These are phyloP conservation scores for Fusarium vanettenii DNA, from an alignment of 2,329 filamentous ascomycete genomes.

Conservation along the genomic window DNA sequence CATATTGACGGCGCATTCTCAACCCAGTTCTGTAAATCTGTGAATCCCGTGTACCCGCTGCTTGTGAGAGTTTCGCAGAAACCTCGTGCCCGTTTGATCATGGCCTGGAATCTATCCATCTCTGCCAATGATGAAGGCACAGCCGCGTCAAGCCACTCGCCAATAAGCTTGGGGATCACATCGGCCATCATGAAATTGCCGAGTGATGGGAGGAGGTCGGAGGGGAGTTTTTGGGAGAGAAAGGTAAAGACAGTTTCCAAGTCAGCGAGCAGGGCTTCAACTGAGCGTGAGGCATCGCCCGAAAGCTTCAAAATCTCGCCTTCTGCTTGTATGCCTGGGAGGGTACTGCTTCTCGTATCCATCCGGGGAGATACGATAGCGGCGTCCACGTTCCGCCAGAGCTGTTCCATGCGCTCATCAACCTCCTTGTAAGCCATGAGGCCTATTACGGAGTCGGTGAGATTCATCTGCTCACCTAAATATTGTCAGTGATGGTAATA, in stretches of 20 bases:
- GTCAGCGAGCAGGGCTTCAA: slow-evolving; percentile 65
- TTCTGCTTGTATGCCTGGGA: slow-evolving; percentile 56
- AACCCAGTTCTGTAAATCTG: slow-evolving; percentile 82
- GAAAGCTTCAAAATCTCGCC: slow-evolving; percentile 56
- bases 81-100: slow-evolving; percentile 70
- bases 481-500: slow-evolving; percentile 26
- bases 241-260: slow-evolving; percentile 64
- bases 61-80: slow-evolving; percentile 74
- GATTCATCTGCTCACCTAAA: slow-evolving; percentile 63
- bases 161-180: slow-evolving; percentile 75
- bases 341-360: slow-evolving; percentile 47
- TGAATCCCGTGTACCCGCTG: slow-evolving; percentile 71
- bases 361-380: slow-evolving; percentile 71
- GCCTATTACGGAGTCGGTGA: slow-evolving; percentile 65
- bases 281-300: slow-evolving; percentile 57
- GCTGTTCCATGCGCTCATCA: slow-evolving; percentile 66
- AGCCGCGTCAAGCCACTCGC: slow-evolving; percentile 78
- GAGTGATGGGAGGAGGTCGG: slow-evolving; percentile 68
- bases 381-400: slow-evolving; percentile 73
- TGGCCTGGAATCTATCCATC: slow-evolving; percentile 77
- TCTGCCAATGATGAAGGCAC: slow-evolving; percentile 81
- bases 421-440: slow-evolving; percentile 71
- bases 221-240: slow-evolving; percentile 63
- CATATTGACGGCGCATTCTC: slow-evolving; percentile 83
- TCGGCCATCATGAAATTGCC: slow-evolving; percentile 77